Evolutionary conservation across 2,329 filamentous ascomycete species (phyloP).

Genomic region (Polychaeton citri): DNA sequence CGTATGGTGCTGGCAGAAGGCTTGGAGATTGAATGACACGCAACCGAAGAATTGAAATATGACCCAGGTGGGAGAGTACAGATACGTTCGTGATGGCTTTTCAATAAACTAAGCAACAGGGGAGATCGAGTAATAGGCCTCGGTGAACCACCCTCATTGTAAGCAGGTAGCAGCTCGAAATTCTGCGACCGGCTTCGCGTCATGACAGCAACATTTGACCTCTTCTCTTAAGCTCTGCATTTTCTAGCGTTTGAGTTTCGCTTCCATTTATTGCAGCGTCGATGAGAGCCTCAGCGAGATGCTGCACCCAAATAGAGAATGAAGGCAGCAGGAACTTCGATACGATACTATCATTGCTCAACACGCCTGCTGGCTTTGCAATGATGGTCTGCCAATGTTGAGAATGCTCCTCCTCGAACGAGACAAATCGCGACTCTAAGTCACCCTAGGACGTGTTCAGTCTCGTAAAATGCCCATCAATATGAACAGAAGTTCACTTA

Average conservation of each 20-base stretch:
- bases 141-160: no score
- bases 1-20: no score
- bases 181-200: no score
- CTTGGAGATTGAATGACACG: no score
- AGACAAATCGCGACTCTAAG: no score
- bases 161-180: no score
- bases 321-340: slow-evolving; percentile 2
- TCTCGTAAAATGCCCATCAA: not conserved
- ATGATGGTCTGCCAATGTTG: slow-evolving; percentile 14
- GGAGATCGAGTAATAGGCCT: no score
- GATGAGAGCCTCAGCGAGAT: slow-evolving; percentile 11
- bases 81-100: no score
- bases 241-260: not conserved
- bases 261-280: slow-evolving; percentile 9
- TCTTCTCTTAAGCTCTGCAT: not conserved
- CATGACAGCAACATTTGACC: not conserved
- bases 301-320: slow-evolving; percentile 9
- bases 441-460: no score
- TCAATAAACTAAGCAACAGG: no score
- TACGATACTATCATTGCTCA: slow-evolving; percentile 6
- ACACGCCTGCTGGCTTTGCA: slow-evolving; percentile 12
- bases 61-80: no score
- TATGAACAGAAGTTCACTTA: slow-evolving; percentile 4
- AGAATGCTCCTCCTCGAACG: slow-evolving; percentile 7
- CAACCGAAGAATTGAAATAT: no score